Conservation (phyloP, 73 alveolate genomes). For the Tetrahymena borealis region DNA sequence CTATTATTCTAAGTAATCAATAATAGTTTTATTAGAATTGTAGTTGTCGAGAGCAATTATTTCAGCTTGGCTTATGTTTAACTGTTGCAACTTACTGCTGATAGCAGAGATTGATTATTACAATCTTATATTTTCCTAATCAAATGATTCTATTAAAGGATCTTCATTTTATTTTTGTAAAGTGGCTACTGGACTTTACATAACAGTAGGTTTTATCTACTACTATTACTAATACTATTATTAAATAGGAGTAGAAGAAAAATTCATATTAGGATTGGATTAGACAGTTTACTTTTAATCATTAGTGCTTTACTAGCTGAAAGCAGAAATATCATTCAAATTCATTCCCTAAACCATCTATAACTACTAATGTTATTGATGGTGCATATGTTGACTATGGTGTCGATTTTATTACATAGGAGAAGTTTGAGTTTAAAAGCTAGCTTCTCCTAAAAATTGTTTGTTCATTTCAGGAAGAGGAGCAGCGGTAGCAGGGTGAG, state of each 20-base stretch:
- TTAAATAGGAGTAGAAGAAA: too few relatives aligned
- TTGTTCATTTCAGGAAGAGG: too few relatives aligned
- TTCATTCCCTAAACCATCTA: background rate
- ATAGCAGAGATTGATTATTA: background rate
- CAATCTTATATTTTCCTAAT: background rate
- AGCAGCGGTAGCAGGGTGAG: too few relatives aligned
- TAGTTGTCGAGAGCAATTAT: background rate
- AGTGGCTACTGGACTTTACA: too few relatives aligned
- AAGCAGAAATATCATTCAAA: background rate
- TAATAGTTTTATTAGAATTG: background rate
- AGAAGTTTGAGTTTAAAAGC: background rate
- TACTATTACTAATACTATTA: too few relatives aligned
- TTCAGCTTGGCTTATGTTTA: background rate
- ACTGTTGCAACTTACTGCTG: background rate
- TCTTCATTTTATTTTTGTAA: too few relatives aligned
- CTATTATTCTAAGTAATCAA: background rate
- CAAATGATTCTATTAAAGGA: background rate
- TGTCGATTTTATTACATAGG: background rate
- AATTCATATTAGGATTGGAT: background rate
- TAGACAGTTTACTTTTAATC: background rate
- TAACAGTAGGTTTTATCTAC: too few relatives aligned
- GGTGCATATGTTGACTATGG: background rate
- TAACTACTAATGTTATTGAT: background rate
- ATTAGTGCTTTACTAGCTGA: background rate
- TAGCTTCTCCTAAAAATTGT: too few relatives aligned